Evolutionary conservation across 2,329 filamentous ascomycete species (phyloP).

Genomic region (Chrysosporium keratinophilum): DNA sequence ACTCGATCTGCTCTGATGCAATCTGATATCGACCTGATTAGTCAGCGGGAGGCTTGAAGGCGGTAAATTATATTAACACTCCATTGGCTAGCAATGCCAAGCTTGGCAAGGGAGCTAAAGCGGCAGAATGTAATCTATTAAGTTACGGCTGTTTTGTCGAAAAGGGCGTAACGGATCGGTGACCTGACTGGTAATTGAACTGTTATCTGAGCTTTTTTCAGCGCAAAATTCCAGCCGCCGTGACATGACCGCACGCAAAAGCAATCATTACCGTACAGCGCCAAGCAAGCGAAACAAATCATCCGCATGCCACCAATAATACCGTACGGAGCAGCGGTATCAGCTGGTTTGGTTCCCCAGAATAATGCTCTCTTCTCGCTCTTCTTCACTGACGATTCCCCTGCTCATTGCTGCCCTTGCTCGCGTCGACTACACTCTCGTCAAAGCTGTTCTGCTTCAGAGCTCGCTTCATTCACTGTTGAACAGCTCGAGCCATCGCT

Average conservation of each 20-base stretch:
- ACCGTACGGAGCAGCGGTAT: conserved; percentile 7
- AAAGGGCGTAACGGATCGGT: too few species aligned
- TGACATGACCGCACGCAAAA: neutral
- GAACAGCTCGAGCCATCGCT: neutral
- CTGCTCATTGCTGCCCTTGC: neutral
- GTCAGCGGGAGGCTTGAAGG: too few species aligned
- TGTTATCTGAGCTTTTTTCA: neutral
- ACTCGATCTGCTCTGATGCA: too few species aligned
- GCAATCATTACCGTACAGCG: neutral
- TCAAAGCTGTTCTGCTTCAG: neutral
- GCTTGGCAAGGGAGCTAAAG: too few species aligned
- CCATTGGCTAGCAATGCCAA: too few species aligned
- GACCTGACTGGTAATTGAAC: too few species aligned
- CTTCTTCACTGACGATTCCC: neutral
- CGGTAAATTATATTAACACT: too few species aligned
- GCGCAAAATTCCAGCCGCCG: neutral
- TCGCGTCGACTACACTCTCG: neutral
- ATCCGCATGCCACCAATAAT: conserved; percentile 8
- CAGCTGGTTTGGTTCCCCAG: conserved; percentile 10
- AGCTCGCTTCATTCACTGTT: neutral
- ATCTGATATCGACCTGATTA: too few species aligned
- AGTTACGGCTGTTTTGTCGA: too few species aligned
- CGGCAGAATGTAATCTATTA: too few species aligned
- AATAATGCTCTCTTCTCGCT: conserved; percentile 2
- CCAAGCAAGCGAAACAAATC: conserved; percentile 11